phyloP scores from a whole-genome alignment of 805 yeast genomes.

The Hanseniaspora clermontiae region DNA sequence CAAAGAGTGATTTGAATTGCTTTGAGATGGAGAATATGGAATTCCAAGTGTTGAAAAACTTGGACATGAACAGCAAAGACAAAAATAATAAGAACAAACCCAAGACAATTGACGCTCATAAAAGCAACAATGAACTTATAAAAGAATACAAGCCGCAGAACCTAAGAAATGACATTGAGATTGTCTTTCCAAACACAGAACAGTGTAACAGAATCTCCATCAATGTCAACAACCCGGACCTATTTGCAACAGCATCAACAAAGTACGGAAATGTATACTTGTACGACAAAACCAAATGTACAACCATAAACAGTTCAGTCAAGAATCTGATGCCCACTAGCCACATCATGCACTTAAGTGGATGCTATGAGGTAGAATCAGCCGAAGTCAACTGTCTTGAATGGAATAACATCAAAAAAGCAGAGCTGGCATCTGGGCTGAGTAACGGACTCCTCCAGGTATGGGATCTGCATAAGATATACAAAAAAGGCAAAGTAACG shows the following conservation, averaged over 20 bases:
- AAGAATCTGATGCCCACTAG: conserved; percentile 13
- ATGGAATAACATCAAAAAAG: conserved; percentile 61
- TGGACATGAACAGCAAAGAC: conserved; percentile 20
- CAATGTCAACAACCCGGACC: conserved; percentile 79
- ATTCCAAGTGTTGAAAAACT: conserved; percentile 22
- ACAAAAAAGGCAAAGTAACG: conserved; percentile 21
- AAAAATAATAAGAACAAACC: background rate
- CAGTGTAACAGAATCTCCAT: conserved; percentile 62
- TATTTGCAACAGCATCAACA: conserved; percentile 59
- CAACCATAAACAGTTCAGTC: conserved; percentile 30
- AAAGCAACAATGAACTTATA: background rate
- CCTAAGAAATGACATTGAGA: conserved; percentile 20
- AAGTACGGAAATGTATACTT: conserved; percentile 46
- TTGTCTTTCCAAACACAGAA: conserved; percentile 36
- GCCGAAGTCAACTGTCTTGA: conserved; percentile 49
- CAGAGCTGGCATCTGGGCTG: conserved; percentile 46
- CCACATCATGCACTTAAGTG: conserved; percentile 15
- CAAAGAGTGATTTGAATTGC: conserved; percentile 27
- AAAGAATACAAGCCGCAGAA: conserved; percentile 18
- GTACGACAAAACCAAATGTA: conserved; percentile 75
- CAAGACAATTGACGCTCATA: too few relatives aligned
- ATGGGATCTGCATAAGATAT: conserved; percentile 50
- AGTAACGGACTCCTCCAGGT: conserved; percentile 50
- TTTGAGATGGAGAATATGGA: conserved; percentile 30
- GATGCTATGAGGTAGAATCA: conserved; percentile 21